Conservation (phyloP, 305 asterid genomes). For the Fraxinus platypoda region DNA sequence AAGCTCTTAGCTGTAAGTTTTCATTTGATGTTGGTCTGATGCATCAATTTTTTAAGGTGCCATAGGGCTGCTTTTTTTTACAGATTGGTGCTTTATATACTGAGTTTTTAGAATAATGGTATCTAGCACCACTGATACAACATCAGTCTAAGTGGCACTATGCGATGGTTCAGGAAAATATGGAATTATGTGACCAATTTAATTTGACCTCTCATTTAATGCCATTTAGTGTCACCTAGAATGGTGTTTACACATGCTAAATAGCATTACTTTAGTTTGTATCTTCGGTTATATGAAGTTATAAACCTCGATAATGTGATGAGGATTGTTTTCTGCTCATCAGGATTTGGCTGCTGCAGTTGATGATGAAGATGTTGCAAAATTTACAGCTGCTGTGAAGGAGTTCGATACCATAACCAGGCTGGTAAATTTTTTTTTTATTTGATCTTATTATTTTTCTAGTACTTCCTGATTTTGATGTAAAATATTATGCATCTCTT, state of each 20-base stretch:
- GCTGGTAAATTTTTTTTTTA: conserved; percentile 29
- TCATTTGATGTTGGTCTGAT: not conserved
- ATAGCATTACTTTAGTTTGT: not conserved
- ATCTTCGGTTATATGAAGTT: not conserved
- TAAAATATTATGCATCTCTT: not conserved
- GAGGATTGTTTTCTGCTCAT: not conserved
- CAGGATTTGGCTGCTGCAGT: conserved; percentile 49
- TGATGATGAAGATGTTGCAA: conserved; percentile 39
- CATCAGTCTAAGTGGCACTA: not conserved
- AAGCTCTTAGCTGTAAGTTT: conserved; percentile 36
- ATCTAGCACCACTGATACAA: not conserved
- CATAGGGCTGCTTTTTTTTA: not conserved
- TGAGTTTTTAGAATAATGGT: not conserved
- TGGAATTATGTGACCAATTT: not conserved
- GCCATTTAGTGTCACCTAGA: not conserved
- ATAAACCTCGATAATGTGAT: not conserved
- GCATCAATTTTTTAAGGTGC: not conserved
- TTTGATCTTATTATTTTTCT: conserved; percentile 1
- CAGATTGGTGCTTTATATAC: not conserved
- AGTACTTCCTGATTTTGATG: not conserved
- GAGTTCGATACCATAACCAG: conserved; percentile 42
- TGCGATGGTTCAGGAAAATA: not conserved
- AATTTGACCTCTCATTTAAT: not conserved
- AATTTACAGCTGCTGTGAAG: conserved; percentile 37
- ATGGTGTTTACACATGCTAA: not conserved